A percentile compares a stretch with the other conserved stretches of the same genome.
phyloP scores from a whole-genome alignment of 305 asterid species.

The Fraxinus greggii region DNA sequence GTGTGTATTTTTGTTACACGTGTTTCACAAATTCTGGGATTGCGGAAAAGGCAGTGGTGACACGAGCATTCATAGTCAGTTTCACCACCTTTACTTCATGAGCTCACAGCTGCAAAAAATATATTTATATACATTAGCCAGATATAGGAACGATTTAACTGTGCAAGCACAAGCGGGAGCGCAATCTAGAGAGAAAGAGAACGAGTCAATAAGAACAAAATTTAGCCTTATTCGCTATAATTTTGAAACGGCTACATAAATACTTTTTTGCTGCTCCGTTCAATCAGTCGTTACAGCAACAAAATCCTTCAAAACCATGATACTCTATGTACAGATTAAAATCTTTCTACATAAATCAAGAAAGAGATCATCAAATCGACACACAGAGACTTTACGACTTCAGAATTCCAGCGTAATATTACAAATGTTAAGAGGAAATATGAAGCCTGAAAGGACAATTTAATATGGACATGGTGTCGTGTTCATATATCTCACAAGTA shows the following conservation, averaged over 20 bases:
- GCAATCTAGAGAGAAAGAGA: not conserved
- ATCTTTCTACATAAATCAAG: not conserved
- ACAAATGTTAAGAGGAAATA: too few species aligned
- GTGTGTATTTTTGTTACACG: not conserved
- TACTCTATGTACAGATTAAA: not conserved
- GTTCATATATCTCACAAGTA: too few species aligned
- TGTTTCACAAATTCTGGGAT: not conserved
- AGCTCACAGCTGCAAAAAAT: slow-evolving; percentile 39
- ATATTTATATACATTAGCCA: slow-evolving; percentile 8
- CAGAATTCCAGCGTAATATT: too few species aligned
- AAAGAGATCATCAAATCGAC: not conserved
- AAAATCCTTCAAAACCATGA: not conserved
- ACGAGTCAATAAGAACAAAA: not conserved
- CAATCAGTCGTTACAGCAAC: not conserved
- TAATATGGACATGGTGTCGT: too few species aligned
- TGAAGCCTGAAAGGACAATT: too few species aligned
- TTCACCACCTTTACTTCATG: slow-evolving; percentile 66
- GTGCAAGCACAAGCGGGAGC: not conserved
- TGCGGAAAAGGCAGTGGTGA: not conserved
- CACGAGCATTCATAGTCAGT: too few species aligned
- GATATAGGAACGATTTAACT: not conserved
- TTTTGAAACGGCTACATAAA: not conserved
- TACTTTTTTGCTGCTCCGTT: not conserved
- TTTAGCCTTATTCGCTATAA: not conserved
- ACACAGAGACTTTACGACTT: not conserved